phyloP scores from a whole-genome alignment of 345 rosid genomes.

The Eucalyptus urophylla region DNA sequence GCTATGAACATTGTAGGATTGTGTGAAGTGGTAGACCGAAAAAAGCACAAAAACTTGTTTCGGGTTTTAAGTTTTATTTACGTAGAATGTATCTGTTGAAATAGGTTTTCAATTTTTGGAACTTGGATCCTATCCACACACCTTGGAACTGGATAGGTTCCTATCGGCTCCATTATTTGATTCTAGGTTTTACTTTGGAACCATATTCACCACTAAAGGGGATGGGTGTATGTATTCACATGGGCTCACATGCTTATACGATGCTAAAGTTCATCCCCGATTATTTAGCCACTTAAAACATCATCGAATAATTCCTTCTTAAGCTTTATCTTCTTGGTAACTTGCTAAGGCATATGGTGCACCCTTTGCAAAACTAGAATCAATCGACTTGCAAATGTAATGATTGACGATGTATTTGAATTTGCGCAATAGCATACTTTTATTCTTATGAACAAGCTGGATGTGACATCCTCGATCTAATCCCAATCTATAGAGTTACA shows the following conservation, averaged over 20 bases:
- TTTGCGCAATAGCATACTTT: not conserved
- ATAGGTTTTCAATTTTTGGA: no score
- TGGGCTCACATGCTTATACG: not conserved
- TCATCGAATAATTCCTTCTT: not conserved
- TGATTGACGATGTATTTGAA: not conserved
- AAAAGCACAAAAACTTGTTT: no score
- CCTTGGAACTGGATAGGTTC: no score
- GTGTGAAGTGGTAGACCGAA: no score
- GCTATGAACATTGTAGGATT: no score
- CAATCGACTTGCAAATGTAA: not conserved
- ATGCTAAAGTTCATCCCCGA: not conserved
- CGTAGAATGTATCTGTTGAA: rapidly evolving
- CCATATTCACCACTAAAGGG: no score
- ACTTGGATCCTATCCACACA: no score
- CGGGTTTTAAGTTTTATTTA: rapidly evolving
- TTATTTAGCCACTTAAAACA: not conserved
- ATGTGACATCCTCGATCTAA: no score
- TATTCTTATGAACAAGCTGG: not conserved
- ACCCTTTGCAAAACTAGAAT: not conserved
- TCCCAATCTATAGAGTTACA: no score
- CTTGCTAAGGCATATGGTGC: rapidly evolving
- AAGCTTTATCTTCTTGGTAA: not conserved
- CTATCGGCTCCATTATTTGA: rapidly evolving
- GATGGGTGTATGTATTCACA: not conserved
- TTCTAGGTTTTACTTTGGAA: no score